Evolutionary conservation across 495 filamentous ascomycete genomes (phyloP).

Genomic region (Jackrogersella multiformis): DNA sequence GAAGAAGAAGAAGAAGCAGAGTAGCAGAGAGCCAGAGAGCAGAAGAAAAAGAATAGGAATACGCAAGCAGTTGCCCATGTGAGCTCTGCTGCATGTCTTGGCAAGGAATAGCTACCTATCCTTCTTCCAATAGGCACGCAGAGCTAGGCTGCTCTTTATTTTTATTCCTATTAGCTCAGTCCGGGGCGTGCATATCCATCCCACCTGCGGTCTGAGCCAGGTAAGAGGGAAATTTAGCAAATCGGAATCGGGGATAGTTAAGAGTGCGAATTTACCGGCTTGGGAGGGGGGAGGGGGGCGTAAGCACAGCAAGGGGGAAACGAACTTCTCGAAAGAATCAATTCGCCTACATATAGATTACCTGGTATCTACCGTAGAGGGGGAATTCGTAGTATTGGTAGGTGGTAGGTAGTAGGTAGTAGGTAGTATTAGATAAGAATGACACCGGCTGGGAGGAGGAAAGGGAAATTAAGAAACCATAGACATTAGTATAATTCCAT

Average conservation of each 20-base stretch:
- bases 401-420: background rate
- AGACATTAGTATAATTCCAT: background rate
- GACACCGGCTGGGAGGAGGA: constrained; percentile 13
- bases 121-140: constrained; percentile 6
- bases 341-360: constrained; percentile 21
- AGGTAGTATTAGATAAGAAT: constrained; percentile 25
- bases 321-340: constrained; percentile 18
- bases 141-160: background rate
- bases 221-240: constrained; percentile 9
- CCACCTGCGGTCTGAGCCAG: constrained; percentile 5
- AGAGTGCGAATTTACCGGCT: constrained; percentile 27
- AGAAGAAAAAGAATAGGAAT: constrained; percentile 40
- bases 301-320: constrained; percentile 17
- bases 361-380: background rate
- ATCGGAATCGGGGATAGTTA: constrained; percentile 27
- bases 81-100: constrained; percentile 36
- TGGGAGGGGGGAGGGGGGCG: too few species aligned
- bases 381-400: background rate
- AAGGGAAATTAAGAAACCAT: background rate
- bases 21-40: constrained; percentile 29
- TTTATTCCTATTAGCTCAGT: constrained; percentile 18
- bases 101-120: constrained; percentile 7
- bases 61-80: constrained; percentile 31
- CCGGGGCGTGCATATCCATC: background rate
- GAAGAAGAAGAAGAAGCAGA: constrained; percentile 36